phyloP scores from a whole-genome alignment of 2,329 filamentous ascomycete species.

The Bipolaris bicolor region DNA sequence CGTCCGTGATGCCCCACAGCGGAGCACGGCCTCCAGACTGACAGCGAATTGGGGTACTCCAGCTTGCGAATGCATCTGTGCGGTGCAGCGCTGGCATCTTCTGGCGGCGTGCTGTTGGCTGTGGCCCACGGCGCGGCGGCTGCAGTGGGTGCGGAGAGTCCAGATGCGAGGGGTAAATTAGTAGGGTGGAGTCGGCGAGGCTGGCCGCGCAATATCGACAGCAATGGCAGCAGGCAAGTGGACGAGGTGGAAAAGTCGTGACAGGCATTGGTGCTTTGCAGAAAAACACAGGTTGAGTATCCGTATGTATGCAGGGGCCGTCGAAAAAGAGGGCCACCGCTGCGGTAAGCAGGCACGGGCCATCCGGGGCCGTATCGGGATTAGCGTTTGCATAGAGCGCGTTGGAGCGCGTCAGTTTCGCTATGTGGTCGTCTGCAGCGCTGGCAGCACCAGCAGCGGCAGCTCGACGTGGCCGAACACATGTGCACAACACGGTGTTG shows the following conservation, averaged over 20 bases:
- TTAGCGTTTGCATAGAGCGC: conserved; percentile 20
- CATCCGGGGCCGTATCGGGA: conserved; percentile 8
- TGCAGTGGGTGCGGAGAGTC: conserved; percentile 15
- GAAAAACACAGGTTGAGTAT: conserved; percentile 11
- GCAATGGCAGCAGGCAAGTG: conserved; percentile 24
- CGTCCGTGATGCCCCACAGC: conserved; percentile 29
- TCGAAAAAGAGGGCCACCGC: conserved; percentile 4
- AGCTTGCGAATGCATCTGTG: conserved; percentile 13
- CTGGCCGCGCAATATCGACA: conserved; percentile 6
- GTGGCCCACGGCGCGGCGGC: conserved; percentile 23
- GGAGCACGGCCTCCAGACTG: conserved; percentile 19
- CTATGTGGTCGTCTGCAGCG: conserved; percentile 13
- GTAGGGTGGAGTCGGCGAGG: conserved; percentile 10
- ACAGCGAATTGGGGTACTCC: conserved; percentile 31
- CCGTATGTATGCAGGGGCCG: conserved; percentile 30
- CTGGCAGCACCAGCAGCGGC: not conserved
- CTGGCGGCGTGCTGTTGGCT: conserved; percentile 15
- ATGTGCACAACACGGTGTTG: conserved; percentile 11
- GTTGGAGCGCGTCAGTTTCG: conserved; percentile 29
- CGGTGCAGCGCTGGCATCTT: conserved; percentile 24
- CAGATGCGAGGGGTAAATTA: not conserved
- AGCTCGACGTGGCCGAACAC: conserved; percentile 13
- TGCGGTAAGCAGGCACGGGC: conserved; percentile 19
- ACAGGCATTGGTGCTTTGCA: conserved; percentile 36
- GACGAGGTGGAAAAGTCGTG: conserved; percentile 26